Conservation (phyloP, 2,329 filamentous ascomycete species). For the Pseudogymnoascus sp. region DNA sequence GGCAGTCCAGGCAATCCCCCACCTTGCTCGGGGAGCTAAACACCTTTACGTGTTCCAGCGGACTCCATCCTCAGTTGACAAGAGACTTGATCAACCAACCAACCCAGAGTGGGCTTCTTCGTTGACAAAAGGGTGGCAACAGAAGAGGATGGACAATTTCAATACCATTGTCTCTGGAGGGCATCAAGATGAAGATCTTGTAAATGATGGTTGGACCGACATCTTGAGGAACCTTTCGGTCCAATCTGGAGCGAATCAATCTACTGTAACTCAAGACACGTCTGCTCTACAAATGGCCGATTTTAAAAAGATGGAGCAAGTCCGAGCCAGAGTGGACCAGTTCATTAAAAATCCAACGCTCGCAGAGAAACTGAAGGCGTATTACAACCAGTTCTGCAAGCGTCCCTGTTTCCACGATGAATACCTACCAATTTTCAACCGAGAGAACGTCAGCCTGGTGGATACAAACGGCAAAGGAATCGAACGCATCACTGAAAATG, state of each 20-base stretch:
- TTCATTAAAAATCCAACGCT: constrained; percentile 4
- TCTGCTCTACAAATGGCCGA: constrained; percentile 5
- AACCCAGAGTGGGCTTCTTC: constrained; percentile 30
- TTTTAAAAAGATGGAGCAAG: constrained; percentile 10
- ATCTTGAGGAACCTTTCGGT: not conserved
- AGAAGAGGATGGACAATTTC: constrained; percentile 38
- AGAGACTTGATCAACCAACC: constrained; percentile 33
- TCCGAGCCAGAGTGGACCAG: constrained; percentile 10
- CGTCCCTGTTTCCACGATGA: constrained; percentile 13
- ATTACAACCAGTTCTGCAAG: constrained; percentile 12
- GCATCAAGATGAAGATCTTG: constrained; percentile 3
- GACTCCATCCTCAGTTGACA: constrained; percentile 38
- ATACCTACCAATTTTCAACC: constrained; percentile 12
- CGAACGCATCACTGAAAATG: constrained; percentile 7
- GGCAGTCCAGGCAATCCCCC: constrained; percentile 23
- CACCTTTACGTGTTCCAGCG: constrained; percentile 37
- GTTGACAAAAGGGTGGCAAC: constrained; percentile 40
- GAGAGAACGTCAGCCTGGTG: constrained; percentile 9
- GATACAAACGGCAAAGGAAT: constrained; percentile 13
- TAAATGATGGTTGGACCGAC: constrained; percentile 12
- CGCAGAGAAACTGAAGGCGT: constrained; percentile 11
- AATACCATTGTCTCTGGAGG: constrained; percentile 18
- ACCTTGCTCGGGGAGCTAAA: constrained; percentile 40
- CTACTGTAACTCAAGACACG: not conserved
- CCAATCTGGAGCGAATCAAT: not conserved